Evolutionary conservation across 306 rosid genomes (phyloP), one percentile per base, ranked within the genome.

Genomic region (Rosa lucieae): DNA sequence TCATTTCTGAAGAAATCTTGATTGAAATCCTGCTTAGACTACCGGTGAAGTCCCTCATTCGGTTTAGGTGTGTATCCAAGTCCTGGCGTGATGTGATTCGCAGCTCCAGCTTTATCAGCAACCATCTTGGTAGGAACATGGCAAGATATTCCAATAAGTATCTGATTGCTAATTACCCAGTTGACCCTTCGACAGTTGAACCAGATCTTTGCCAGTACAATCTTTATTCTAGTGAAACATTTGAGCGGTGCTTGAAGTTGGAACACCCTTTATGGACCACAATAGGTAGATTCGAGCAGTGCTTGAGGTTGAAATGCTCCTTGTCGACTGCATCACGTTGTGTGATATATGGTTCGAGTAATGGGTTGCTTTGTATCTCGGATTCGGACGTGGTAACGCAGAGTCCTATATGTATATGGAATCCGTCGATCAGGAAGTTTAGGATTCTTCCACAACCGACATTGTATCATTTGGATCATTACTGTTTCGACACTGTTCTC

Each of bases 301-400:
- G 39, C n/a, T 70, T 7, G 5, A 3, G 26, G 12, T 23, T 70
- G 12, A 70, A 9, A 0, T 15, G 14, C 1, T 51, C 74, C 1
- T 12, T 70, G 18, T 49, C 20, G 3, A 70, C 2, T 1, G 37
- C 0, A 10, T 70, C 14, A 0, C 0, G 0, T 12, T 52, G 58
- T 52, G 58, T 52, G 59, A 47, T 70, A 13, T 70, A 70, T 70
- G 59, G 75, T 3, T 70, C 75, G 9, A 70, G 59, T 18, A 70
- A 70, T 26, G 58, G 75, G 13, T 15, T 71, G 14, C 4, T 71
- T 14, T 71, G 59, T 9, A 47, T 48, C 5, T 48, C 42, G 0
- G 75, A 48, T 71, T 48, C 5, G 1, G 3, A 26, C 15, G 58
- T 52, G 58, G 58, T 52, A 0, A 52, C 58, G n/a, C 58, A 47